These are phyloP conservation scores for Steccherinum ochraceum DNA, from an alignment of 768 basidiomycete species.

Conservation along the genomic window DNA sequence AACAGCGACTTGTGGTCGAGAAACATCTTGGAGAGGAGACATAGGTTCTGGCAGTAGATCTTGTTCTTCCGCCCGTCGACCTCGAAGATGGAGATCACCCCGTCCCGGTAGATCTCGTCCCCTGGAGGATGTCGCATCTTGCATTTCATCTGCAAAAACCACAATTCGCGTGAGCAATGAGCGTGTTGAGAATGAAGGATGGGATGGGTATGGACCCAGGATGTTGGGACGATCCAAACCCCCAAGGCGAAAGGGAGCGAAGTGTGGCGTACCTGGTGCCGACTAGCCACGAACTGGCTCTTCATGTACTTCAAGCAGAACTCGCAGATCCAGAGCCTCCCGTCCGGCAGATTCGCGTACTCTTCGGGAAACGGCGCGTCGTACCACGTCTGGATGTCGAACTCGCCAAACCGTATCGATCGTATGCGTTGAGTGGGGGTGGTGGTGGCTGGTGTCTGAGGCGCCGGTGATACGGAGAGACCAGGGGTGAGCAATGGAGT, in stretches of 20 bases:
- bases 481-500: slow-evolving; percentile 29
- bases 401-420: slow-evolving; percentile 83
- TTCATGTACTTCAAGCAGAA: slow-evolving; percentile 99
- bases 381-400: slow-evolving; percentile 97
- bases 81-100: slow-evolving; percentile 85
- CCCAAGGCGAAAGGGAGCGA: neutral
- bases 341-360: slow-evolving; percentile 87
- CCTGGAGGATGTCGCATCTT: slow-evolving; percentile 93
- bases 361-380: slow-evolving; percentile 99
- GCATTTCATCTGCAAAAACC: slow-evolving; percentile 76
- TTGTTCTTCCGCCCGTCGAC: slow-evolving; percentile 99
- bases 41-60: slow-evolving; percentile 99
- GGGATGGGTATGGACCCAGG: neutral
- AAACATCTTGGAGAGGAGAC: slow-evolving; percentile 97
- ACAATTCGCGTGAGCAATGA: too few relatives aligned
- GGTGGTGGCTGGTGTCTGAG: slow-evolving; percentile 32
- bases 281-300: slow-evolving; percentile 75
- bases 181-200: too few relatives aligned
- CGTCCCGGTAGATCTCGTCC: slow-evolving; percentile 96
- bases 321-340: slow-evolving; percentile 93
- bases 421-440: slow-evolving; percentile 59
- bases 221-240: slow-evolving; percentile 1
- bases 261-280: slow-evolving; percentile 68
- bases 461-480: slow-evolving; percentile 37
- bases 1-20: slow-evolving; percentile 98